Evolutionary conservation across 805 yeast genomes (phyloP).

Genomic region (Pichia rugopelliculosa): DNA sequence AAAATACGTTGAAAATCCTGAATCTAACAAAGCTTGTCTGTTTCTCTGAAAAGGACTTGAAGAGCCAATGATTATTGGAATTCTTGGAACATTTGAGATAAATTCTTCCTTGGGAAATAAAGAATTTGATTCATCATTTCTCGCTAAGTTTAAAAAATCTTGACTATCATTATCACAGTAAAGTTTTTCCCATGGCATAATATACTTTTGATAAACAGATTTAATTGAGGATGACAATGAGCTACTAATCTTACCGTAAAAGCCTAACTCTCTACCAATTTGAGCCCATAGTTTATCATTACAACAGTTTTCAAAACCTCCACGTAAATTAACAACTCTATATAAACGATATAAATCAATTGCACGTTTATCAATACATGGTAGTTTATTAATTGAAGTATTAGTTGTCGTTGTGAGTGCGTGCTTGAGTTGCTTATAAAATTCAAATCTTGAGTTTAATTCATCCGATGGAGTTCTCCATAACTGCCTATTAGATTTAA

Average conservation of each 20-base stretch:
- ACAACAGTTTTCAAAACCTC: constrained; percentile 62
- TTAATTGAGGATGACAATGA: constrained; percentile 63
- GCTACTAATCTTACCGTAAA: constrained; percentile 62
- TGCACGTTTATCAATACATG: constrained; percentile 59
- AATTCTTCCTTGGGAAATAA: not conserved
- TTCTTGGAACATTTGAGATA: not conserved
- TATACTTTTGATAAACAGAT: constrained; percentile 44
- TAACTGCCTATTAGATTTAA: constrained; percentile 42
- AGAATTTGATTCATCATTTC: constrained; percentile 8
- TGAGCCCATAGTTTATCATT: constrained; percentile 72
- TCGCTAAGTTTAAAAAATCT: constrained; percentile 5
- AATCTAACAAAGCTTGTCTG: constrained; percentile 36
- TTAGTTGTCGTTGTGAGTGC: constrained; percentile 21
- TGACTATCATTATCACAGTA: constrained; percentile 9
- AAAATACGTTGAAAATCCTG: constrained; percentile 46
- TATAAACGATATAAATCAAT: constrained; percentile 57
- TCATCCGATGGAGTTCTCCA: constrained; percentile 39
- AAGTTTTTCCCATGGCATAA: constrained; percentile 23
- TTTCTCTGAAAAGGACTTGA: constrained; percentile 39
- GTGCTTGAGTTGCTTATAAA: constrained; percentile 38
- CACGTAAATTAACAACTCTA: constrained; percentile 51
- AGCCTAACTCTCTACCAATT: constrained; percentile 74
- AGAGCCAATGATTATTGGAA: constrained; percentile 41
- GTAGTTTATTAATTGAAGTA: constrained; percentile 37
- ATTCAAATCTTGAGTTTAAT: constrained; percentile 36